phyloP scores from a whole-genome alignment of 2,329 filamentous ascomycete species.

The Cadophora sp. region DNA sequence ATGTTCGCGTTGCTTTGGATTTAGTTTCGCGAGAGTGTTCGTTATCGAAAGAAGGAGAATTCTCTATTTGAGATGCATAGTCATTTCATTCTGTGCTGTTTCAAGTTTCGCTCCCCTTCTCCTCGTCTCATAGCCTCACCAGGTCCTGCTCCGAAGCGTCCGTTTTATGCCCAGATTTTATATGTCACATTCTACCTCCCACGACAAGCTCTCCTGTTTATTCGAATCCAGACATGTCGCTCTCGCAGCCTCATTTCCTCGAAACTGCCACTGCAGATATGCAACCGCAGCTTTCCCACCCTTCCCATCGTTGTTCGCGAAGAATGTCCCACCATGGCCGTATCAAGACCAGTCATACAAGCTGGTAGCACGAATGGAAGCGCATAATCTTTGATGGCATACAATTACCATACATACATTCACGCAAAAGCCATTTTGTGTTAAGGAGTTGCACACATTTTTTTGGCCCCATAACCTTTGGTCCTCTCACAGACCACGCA shows the following conservation, averaged over 20 bases:
- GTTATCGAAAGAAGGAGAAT: background rate
- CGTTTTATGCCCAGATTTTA: slow-evolving; percentile 19
- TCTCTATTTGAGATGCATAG: no score
- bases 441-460: slow-evolving; percentile 7
- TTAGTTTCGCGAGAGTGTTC: background rate
- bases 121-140: no score
- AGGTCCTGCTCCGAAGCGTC: no score
- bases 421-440: background rate
- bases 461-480: slow-evolving; percentile 24
- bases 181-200: slow-evolving; percentile 25
- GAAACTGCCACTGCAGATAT: slow-evolving; percentile 23
- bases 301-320: slow-evolving; percentile 24
- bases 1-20: background rate
- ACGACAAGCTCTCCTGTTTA: slow-evolving; percentile 10
- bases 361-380: slow-evolving; percentile 11
- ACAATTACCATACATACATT: background rate
- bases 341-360: slow-evolving; percentile 20
- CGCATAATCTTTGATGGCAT: slow-evolving; percentile 25
- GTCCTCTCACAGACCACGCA: slow-evolving; percentile 27
- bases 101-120: no score
- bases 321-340: slow-evolving; percentile 21
- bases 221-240: slow-evolving; percentile 18
- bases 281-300: slow-evolving; percentile 24
- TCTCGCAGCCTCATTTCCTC: slow-evolving; percentile 19
- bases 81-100: background rate